Evolutionary conservation across 306 rosid species (phyloP).

Genomic region (Pterocarpus macrocarpus): DNA sequence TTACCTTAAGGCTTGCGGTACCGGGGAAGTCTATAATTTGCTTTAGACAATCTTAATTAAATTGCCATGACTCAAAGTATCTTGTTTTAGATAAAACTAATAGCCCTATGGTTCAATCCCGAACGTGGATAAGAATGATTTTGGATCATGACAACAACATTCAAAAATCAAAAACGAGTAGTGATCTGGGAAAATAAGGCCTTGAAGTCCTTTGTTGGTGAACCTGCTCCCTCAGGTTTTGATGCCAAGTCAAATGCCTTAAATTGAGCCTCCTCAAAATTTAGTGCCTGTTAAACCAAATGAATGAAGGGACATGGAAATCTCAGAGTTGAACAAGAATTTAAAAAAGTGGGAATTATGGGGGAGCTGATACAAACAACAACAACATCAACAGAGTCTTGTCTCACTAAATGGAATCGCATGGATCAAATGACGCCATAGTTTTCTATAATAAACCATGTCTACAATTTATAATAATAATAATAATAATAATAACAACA

Average conservation of each 20-base stretch:
- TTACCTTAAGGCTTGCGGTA: background rate
- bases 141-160: background rate
- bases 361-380: background rate
- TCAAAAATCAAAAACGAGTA: slow-evolving; percentile 61
- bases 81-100: slow-evolving; percentile 21
- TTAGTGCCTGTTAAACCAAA: slow-evolving; percentile 66
- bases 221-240: slow-evolving; percentile 79
- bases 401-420: no score
- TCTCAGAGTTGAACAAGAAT: background rate
- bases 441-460: no score
- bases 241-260: slow-evolving; percentile 88
- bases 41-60: slow-evolving; percentile 1
- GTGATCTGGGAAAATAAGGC: slow-evolving; percentile 82
- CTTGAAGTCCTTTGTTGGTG: slow-evolving; percentile 82
- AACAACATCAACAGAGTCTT: no score
- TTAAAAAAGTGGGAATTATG: background rate
- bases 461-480: no score
- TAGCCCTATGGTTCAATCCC: slow-evolving; percentile 5
- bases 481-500: no score
- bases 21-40: slow-evolving; percentile 33
- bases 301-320: background rate
- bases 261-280: slow-evolving; percentile 74
- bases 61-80: slow-evolving; percentile 13
- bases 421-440: no score
- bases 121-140: slow-evolving; percentile 11